A percentile compares a stretch with the other conserved stretches of the same genome.
Evolutionary conservation across 768 basidiomycete species (phyloP).

Genomic region (Pulveroboletus sp.): DNA sequence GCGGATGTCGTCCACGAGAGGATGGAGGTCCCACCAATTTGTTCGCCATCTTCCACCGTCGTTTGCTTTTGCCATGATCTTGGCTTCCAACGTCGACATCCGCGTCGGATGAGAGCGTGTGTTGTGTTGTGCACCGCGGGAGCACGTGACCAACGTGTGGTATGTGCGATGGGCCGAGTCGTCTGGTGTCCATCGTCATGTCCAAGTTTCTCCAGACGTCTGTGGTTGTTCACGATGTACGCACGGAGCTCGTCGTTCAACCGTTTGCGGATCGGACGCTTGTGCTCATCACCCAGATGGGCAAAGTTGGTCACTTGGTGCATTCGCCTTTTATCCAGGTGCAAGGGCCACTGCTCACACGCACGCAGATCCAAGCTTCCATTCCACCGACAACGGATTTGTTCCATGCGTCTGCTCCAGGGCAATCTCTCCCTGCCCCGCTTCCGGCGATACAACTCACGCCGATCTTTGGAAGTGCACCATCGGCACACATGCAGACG

Average conservation of each 20-base stretch:
- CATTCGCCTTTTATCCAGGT: slow-evolving; percentile 12
- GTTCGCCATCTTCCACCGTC: slow-evolving; percentile 53
- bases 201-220: slow-evolving; percentile 38
- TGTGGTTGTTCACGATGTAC: slow-evolving; percentile 47
- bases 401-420: slow-evolving; percentile 30
- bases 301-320: slow-evolving; percentile 87
- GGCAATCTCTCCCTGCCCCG: slow-evolving; percentile 47
- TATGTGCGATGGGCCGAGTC: no score
- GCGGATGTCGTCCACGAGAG: slow-evolving; percentile 51
- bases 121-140: not conserved
- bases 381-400: slow-evolving; percentile 61
- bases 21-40: slow-evolving; percentile 72
- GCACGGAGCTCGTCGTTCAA: slow-evolving; percentile 76
- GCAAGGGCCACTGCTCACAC: slow-evolving; percentile 5
- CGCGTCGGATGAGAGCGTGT: not conserved
- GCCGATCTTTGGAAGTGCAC: slow-evolving; percentile 70
- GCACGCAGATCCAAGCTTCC: slow-evolving; percentile 68
- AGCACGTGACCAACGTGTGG: no score
- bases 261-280: slow-evolving; percentile 74
- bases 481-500: slow-evolving; percentile 62
- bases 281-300: slow-evolving; percentile 85
- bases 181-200: slow-evolving; percentile 13
- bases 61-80: slow-evolving; percentile 50
- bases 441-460: slow-evolving; percentile 71
- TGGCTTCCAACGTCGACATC: slow-evolving; percentile 24